These are phyloP conservation scores for Eutypella sp. DNA, from an alignment of 2,329 filamentous ascomycete species.

Conservation along the genomic window DNA sequence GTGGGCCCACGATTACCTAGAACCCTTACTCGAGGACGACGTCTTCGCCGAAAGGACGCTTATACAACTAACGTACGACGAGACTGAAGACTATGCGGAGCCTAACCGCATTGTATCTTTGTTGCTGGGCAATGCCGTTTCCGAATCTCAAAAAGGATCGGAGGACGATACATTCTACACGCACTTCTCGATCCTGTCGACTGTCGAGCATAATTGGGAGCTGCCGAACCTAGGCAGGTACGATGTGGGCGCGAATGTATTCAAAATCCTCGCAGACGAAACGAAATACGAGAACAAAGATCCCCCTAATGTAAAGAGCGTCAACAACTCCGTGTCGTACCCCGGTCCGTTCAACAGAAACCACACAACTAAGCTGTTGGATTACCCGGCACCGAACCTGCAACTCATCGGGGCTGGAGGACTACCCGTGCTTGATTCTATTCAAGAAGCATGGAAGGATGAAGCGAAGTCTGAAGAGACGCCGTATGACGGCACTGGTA, in stretches of 20 bases:
- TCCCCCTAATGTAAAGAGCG: conserved; percentile 27
- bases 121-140: conserved; percentile 68
- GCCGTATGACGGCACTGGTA: conserved; percentile 42
- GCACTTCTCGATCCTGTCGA: conserved; percentile 46
- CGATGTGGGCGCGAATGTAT: conserved; percentile 45
- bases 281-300: conserved; percentile 48
- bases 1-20: conserved; percentile 64
- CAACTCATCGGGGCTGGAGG: conserved; percentile 39
- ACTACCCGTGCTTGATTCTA: conserved; percentile 28
- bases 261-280: conserved; percentile 50
- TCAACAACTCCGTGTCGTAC: conserved; percentile 39
- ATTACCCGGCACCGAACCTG: conserved; percentile 37
- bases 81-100: conserved; percentile 62
- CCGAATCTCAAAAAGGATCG: conserved; percentile 57
- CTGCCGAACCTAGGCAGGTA: conserved; percentile 40
- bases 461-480: conserved; percentile 25
- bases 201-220: conserved; percentile 63
- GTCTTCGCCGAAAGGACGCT: conserved; percentile 72
- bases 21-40: conserved; percentile 61
- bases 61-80: conserved; percentile 73
- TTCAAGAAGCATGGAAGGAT: conserved; percentile 28
- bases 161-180: conserved; percentile 66
- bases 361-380: conserved; percentile 23
- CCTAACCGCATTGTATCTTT: conserved; percentile 67
- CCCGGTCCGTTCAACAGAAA: conserved; percentile 33